These are phyloP conservation scores for Fusarium kyushuense DNA, from an alignment of 2,329 filamentous ascomycete species.

Conservation along the genomic window DNA sequence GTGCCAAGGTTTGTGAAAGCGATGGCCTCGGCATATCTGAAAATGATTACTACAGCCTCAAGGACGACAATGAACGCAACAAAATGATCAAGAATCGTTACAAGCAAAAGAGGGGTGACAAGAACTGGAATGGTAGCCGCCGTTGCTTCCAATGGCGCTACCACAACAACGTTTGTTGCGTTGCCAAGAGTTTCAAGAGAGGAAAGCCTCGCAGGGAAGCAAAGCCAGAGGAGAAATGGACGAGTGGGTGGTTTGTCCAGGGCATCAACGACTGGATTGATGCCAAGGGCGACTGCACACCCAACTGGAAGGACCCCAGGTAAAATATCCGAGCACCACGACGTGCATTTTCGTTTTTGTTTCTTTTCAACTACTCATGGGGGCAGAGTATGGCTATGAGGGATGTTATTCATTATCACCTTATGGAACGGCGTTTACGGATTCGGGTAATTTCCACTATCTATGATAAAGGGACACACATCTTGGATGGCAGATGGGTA, in stretches of 20 bases:
- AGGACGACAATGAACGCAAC: constrained; percentile 47
- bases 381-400: constrained; percentile 2
- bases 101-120: constrained; percentile 40
- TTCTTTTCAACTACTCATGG: constrained; percentile 7
- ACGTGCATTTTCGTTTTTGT: background rate
- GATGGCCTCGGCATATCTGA: constrained; percentile 54
- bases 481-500: constrained; percentile 22
- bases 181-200: constrained; percentile 58
- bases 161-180: constrained; percentile 59
- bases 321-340: constrained; percentile 13
- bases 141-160: constrained; percentile 63
- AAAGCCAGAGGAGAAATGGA: constrained; percentile 52
- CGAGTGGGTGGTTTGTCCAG: constrained; percentile 61
- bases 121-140: constrained; percentile 49
- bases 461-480: constrained; percentile 31
- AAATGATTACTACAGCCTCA: constrained; percentile 50
- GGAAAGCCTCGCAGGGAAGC: constrained; percentile 54
- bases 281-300: constrained; percentile 58
- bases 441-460: constrained; percentile 23
- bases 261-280: constrained; percentile 63
- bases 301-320: constrained; percentile 56
- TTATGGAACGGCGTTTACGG: constrained; percentile 28
- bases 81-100: constrained; percentile 48
- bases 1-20: constrained; percentile 62
- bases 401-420: constrained; percentile 15